Percentiles rank a stretch among this genome's conserved stretches.
phyloP scores from a whole-genome alignment of 164 flowering plant species.

The Malania oleifera region DNA sequence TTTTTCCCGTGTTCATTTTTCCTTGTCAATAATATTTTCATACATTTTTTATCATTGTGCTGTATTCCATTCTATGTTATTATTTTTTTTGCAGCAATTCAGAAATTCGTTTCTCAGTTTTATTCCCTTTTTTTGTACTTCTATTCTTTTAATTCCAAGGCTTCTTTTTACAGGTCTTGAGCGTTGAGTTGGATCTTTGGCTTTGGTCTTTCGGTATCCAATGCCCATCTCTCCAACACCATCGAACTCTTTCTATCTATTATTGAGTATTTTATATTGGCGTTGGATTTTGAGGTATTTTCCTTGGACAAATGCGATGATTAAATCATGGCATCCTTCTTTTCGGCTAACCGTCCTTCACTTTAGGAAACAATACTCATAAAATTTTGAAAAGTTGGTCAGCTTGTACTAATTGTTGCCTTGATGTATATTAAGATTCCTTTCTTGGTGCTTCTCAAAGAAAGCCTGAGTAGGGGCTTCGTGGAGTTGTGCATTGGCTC shows the following conservation, averaged over 20 bases:
- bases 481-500: too few relatives aligned
- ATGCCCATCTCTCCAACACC: conserved; percentile 61
- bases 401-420: background rate
- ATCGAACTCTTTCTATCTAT: conserved; percentile 87
- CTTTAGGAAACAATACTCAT: background rate
- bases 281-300: conserved; percentile 1
- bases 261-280: conserved; percentile 35
- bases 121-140: background rate
- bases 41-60: background rate
- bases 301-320: background rate
- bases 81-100: too few relatives aligned
- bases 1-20: background rate
- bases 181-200: conserved; percentile 95
- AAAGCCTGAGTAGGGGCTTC: too few relatives aligned
- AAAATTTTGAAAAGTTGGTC: background rate
- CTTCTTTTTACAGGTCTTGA: conserved; percentile 58
- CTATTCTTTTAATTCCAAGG: background rate
- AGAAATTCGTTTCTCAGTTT: too few relatives aligned
- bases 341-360: background rate
- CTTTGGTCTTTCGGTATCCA: conserved; percentile 80
- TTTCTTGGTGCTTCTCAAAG: too few relatives aligned
- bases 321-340: background rate
- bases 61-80: background rate
- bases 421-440: too few relatives aligned
- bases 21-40: background rate